These are phyloP conservation scores for Metschnikowia gelsemii DNA, from an alignment of 805 yeast genomes.

Conservation along the genomic window DNA sequence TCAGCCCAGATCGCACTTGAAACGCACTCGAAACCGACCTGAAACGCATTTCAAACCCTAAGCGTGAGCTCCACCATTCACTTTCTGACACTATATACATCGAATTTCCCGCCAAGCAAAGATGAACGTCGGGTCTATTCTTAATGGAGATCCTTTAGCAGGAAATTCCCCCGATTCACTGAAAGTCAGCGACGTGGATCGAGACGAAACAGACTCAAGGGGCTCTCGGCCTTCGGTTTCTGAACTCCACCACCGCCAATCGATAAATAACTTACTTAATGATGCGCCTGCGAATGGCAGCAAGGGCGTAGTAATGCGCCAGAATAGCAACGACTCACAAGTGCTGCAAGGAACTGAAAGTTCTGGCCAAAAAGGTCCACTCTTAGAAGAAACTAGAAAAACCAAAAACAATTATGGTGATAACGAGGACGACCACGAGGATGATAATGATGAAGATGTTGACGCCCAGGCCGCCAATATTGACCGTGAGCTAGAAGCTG, in stretches of 20 bases:
- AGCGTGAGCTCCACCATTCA: background rate
- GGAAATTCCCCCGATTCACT: constrained; percentile 5
- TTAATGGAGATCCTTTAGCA: constrained; percentile 20
- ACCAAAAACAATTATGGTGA: constrained; percentile 1
- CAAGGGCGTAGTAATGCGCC: background rate
- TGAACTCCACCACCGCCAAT: constrained; percentile 17
- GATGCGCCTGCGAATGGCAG: constrained; percentile 14
- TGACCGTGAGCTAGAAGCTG: constrained; percentile 12
- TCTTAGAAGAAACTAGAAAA: background rate
- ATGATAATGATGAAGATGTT: constrained; percentile 12
- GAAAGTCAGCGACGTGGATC: constrained; percentile 2
- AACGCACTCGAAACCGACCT: too few species aligned
- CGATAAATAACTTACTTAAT: constrained; percentile 20
- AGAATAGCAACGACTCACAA: constrained; percentile 2
- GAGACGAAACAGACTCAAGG: constrained; percentile 8
- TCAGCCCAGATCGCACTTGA: too few species aligned
- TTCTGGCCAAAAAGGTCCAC: background rate
- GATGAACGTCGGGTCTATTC: constrained; percentile 24
- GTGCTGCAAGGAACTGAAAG: too few species aligned
- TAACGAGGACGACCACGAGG: constrained; percentile 6
- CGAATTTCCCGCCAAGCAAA: background rate
- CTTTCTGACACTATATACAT: too few species aligned
- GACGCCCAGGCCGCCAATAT: constrained; percentile 10
- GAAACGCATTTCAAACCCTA: too few species aligned
- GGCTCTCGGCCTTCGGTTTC: constrained; percentile 6